Conservation (phyloP, 2,329 filamentous ascomycete genomes). For the Aspergillus texensis region DNA sequence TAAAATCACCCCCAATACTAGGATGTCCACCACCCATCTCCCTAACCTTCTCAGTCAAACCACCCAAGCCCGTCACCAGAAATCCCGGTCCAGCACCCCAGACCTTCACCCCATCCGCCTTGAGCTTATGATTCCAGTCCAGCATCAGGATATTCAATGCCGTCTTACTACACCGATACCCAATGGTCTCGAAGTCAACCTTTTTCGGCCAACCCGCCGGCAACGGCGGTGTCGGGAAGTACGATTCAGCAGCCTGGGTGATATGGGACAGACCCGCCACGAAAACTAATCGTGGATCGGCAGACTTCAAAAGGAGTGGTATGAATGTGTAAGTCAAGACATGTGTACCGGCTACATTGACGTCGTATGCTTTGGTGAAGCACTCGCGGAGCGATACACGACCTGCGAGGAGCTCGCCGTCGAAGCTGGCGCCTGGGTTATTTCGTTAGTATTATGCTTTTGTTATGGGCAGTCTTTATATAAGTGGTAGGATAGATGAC, state of each 20-base stretch:
- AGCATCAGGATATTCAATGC: neutral
- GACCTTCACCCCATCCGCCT: neutral
- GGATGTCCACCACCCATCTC: neutral
- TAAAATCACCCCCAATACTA: neutral
- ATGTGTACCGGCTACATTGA: slow-evolving; percentile 55
- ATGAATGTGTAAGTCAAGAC: slow-evolving; percentile 53
- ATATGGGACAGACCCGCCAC: slow-evolving; percentile 16
- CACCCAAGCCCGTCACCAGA: neutral
- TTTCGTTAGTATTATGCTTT: neutral
- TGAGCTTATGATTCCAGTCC: neutral
- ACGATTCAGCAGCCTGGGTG: slow-evolving; percentile 10
- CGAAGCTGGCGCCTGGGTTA: neutral
- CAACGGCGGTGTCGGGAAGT: slow-evolving; percentile 14
- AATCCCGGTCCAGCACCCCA: neutral
- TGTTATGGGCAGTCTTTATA: no score
- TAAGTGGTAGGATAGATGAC: no score
- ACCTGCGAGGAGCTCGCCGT: neutral
- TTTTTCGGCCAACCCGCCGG: slow-evolving; percentile 21
- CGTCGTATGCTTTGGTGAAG: slow-evolving; percentile 52
- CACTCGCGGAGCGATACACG: slow-evolving; percentile 34
- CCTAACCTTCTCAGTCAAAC: neutral
- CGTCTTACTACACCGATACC: neutral
- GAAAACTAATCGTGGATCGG: slow-evolving; percentile 47
- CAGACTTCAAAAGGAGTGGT: slow-evolving; percentile 53
- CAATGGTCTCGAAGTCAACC: neutral